Percentiles rank a stretch among this genome's conserved stretches.
These are phyloP conservation scores for Bryum argenteum DNA, from an alignment of 225 moss, liverwort and hornwort genomes.

Conservation along the genomic window DNA sequence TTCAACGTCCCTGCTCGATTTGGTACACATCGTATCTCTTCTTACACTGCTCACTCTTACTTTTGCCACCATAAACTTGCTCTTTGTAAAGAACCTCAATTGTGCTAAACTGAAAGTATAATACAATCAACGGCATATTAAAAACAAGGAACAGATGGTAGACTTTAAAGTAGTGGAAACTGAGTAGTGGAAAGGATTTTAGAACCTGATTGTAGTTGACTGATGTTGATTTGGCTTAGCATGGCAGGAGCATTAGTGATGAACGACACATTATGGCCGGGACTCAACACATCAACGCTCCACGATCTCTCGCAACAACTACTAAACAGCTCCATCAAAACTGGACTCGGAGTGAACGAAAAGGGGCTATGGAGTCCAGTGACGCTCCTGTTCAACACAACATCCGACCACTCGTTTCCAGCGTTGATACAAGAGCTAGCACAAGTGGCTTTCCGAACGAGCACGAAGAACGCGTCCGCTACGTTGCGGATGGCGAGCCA, in stretches of 20 bases:
- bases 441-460: slow-evolving; percentile 55
- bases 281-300: slow-evolving; percentile 49
- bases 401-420: slow-evolving; percentile 86
- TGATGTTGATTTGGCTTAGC: not conserved
- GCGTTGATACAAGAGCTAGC: slow-evolving; percentile 80
- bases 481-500: slow-evolving; percentile 59
- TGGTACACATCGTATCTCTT: slow-evolving; percentile 40
- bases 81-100: too few species aligned
- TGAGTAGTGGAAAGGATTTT: too few species aligned
- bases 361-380: slow-evolving; percentile 59
- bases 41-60: too few species aligned
- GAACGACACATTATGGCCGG: slow-evolving; percentile 79
- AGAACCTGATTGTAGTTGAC: not conserved
- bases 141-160: too few species aligned
- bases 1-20: slow-evolving; percentile 62
- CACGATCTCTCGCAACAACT: slow-evolving; percentile 25
- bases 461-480: slow-evolving; percentile 53
- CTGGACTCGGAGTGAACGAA: slow-evolving; percentile 25
- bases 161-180: too few species aligned
- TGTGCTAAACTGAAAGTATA: too few species aligned
- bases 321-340: too few species aligned
- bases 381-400: slow-evolving; percentile 81
- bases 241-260: slow-evolving; percentile 77
- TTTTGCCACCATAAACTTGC: too few species aligned
- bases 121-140: too few species aligned